A percentile compares a stretch with the other conserved stretches of the same genome.
These are phyloP conservation scores for Boletus rubropictus DNA, from an alignment of 768 basidiomycete species.

Conservation along the genomic window DNA sequence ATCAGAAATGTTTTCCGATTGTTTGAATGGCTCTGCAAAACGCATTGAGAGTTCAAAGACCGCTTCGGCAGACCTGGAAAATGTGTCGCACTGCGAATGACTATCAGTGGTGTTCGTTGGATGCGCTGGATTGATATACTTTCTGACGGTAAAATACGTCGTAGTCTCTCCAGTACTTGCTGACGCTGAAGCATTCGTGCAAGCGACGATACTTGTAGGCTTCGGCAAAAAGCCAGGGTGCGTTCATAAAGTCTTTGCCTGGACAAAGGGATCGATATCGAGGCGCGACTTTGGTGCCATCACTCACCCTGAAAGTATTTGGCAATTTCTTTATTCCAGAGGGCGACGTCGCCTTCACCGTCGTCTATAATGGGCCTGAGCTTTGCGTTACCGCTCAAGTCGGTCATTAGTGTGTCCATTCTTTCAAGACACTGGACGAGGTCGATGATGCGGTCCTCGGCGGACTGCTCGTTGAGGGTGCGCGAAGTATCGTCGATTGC, in stretches of 20 bases:
- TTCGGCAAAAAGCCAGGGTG: constrained; percentile 94
- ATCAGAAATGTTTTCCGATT: constrained; percentile 46
- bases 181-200: constrained; percentile 88
- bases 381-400: constrained; percentile 78
- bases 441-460: constrained; percentile 80
- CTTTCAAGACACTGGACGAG: constrained; percentile 81
- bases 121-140: constrained; percentile 31
- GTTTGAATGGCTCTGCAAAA: constrained; percentile 79
- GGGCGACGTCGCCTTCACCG: constrained; percentile 82
- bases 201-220: constrained; percentile 90
- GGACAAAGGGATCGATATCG: background rate
- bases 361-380: constrained; percentile 87
- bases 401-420: constrained; percentile 85
- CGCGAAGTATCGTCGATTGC: constrained; percentile 88
- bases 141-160: constrained; percentile 96
- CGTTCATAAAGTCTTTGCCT: constrained; percentile 93
- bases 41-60: constrained; percentile 92
- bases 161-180: constrained; percentile 85
- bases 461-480: constrained; percentile 80
- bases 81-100: constrained; percentile 74
- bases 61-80: constrained; percentile 85
- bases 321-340: constrained; percentile 97
- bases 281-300: background rate
- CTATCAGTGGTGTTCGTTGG: constrained; percentile 3
- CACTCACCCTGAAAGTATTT: constrained; percentile 81